A percentile compares a stretch with the other conserved stretches of the same genome.
phyloP scores from a whole-genome alignment of 192 early-diverging fungal species.

The Coemansia brasiliensis region DNA sequence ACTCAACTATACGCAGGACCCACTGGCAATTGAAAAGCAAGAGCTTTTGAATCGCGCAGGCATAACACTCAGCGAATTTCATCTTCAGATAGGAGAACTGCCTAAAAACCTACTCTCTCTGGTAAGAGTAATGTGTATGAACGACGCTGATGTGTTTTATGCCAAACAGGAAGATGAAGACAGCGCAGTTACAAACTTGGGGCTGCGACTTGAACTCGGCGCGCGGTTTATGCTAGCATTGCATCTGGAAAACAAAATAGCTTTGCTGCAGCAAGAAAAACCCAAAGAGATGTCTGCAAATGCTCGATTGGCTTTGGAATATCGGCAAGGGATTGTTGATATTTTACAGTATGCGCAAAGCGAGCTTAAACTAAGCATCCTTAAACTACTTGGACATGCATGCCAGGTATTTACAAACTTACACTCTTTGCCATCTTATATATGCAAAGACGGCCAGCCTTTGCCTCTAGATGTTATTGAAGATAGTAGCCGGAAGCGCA shows the following conservation, averaged over 20 bases:
- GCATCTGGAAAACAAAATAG: slow-evolving; percentile 51
- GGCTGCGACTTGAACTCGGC: slow-evolving; percentile 61
- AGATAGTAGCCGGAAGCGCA: background rate
- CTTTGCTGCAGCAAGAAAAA: slow-evolving; percentile 10
- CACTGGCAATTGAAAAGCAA: slow-evolving; percentile 38
- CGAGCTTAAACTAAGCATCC: background rate
- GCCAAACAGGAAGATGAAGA: slow-evolving; percentile 7
- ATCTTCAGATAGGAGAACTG: slow-evolving; percentile 48
- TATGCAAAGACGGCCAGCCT: background rate
- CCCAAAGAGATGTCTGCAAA: slow-evolving; percentile 13
- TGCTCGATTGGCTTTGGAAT: slow-evolving; percentile 53
- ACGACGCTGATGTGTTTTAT: slow-evolving; percentile 45
- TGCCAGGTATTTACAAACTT: background rate
- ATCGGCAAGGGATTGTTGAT: slow-evolving; percentile 46
- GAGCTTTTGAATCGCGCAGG: slow-evolving; percentile 48
- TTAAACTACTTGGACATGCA: slow-evolving; percentile 13
- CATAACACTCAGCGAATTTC: slow-evolving; percentile 44
- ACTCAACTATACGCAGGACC: slow-evolving; percentile 63
- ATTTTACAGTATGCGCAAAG: slow-evolving; percentile 24
- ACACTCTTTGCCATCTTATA: slow-evolving; percentile 21
- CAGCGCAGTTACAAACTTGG: slow-evolving; percentile 14
- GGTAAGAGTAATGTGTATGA: slow-evolving; percentile 72
- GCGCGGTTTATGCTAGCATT: slow-evolving; percentile 54
- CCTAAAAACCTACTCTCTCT: slow-evolving; percentile 54
- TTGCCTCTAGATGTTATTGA: background rate